Evolutionary conservation across 2,329 filamentous ascomycete species (phyloP), one percentile per base, ranked within the genome.

Genomic region (Tolypocladium amazonense): DNA sequence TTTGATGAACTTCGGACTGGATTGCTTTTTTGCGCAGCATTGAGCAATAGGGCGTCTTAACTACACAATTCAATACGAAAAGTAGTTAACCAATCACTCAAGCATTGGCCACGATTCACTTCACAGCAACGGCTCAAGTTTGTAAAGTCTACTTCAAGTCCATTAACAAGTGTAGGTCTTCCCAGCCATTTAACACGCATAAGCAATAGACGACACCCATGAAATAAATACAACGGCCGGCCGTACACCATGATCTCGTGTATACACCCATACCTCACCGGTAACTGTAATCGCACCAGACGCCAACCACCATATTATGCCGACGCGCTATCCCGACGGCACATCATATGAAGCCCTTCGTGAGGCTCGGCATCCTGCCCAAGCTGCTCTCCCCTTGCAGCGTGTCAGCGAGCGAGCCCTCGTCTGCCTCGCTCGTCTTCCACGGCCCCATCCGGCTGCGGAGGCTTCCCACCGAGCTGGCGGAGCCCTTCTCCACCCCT

Each of bases 311-410:
- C 30, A 3, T 27, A 1, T 23, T 25, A 15, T n/a, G 1, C 30
- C 50, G 20, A 11, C 18, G 18, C 20, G 11, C 9, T 33, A 4
- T 23, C 30, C 20, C 30, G 9, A 33, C 20, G 23, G 4, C 9
- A 14, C 30, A 35, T 67, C 43, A 90, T 73, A 91, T 76, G 70
- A 92, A 91, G n/a, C 88, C 88, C 75, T 92, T 91, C 54, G 86
- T 90, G 72, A 90, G 77, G 72, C 88, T 91, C 59, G 84, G 81
- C 66, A 79, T 77, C 69, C 85, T 79, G 62, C 77, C 80, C 73
- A 87, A 74, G 72, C 84, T 87, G 72, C 82, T 85, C 76, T 88
- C 88, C 68, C 88, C 78, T 72, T 81, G 81, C 20, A 84, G 85
- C 57, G 86, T 77, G 58, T 85, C 84, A 61, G 83, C 69, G 30